phyloP scores from a whole-genome alignment of 2,329 filamentous ascomycete genomes.

The Daldinia sp. region DNA sequence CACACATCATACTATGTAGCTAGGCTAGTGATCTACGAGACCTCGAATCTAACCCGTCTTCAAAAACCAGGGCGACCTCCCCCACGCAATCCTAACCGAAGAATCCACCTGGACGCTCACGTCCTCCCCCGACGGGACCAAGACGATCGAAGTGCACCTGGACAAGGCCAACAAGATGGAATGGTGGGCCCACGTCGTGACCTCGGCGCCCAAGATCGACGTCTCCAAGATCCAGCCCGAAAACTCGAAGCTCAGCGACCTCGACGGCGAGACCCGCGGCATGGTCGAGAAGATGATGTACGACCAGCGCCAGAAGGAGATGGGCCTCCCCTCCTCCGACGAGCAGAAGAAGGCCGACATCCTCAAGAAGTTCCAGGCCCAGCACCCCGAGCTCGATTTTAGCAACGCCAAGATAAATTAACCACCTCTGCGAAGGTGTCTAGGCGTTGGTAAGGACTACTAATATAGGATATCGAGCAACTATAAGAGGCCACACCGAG shows the following conservation, averaged over 20 bases:
- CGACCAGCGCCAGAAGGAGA: conserved; percentile 96
- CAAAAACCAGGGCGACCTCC: conserved; percentile 77
- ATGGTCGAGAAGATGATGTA: conserved; percentile 99
- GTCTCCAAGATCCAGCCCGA: conserved; percentile 94
- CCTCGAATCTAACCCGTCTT: conserved; percentile 1
- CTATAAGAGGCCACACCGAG: not conserved
- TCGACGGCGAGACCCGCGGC: conserved; percentile 91
- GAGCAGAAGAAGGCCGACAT: conserved; percentile 96
- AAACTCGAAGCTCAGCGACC: conserved; percentile 86
- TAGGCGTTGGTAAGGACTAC: too few relatives aligned
- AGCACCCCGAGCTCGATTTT: conserved; percentile 79
- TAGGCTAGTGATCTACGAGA: too few relatives aligned
- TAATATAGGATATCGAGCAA: too few relatives aligned
- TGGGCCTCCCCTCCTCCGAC: conserved; percentile 86
- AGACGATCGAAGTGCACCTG: conserved; percentile 80
- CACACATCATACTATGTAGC: too few relatives aligned
- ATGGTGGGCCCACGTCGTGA: conserved; percentile 97
- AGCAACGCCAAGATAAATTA: conserved; percentile 73
- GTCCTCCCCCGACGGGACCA: conserved; percentile 72
- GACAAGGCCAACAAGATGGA: conserved; percentile 98
- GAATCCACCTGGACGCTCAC: conserved; percentile 96
- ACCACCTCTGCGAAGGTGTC: too few relatives aligned
- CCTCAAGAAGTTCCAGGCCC: conserved; percentile 87
- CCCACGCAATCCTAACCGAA: conserved; percentile 79
- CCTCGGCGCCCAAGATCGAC: conserved; percentile 87